A percentile compares a stretch with the other conserved stretches of the same genome.
phyloP scores from a whole-genome alignment of 164 flowering plant genomes.

The Protea cynaroides region DNA sequence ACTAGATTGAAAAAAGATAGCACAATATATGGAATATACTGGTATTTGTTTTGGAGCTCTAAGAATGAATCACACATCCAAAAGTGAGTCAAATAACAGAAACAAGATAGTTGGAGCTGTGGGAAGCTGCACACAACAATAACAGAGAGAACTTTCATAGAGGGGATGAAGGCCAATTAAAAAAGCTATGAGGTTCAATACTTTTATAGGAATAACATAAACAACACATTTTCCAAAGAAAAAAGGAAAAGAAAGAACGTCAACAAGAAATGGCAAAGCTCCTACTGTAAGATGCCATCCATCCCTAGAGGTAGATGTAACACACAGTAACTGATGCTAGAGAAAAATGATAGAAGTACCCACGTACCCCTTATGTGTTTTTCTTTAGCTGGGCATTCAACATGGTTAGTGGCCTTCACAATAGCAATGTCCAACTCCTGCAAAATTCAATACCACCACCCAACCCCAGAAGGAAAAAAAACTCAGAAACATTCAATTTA shows the following conservation, averaged over 20 bases:
- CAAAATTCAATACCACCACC: slow-evolving; percentile 6
- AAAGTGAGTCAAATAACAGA: neutral
- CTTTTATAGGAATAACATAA: neutral
- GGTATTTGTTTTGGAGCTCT: no score
- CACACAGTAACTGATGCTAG: neutral
- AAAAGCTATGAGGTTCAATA: neutral
- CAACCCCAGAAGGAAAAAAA: neutral
- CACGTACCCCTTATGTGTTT: slow-evolving; percentile 63
- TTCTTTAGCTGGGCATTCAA: slow-evolving; percentile 83
- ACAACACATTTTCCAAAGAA: no score
- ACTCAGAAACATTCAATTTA: slow-evolving; percentile 2
- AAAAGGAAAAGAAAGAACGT: neutral
- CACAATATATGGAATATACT: neutral
- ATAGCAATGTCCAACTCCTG: slow-evolving; percentile 86
- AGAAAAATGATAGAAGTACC: neutral
- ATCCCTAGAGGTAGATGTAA: neutral
- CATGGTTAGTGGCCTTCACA: slow-evolving; percentile 82
- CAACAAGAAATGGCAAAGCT: neutral
- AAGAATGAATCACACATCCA: neutral
- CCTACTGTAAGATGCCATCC: neutral
- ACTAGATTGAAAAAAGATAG: neutral
- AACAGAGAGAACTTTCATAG: neutral
- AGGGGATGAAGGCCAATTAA: neutral
- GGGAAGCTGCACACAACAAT: neutral
- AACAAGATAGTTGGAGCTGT: neutral